phyloP scores from a whole-genome alignment of 768 basidiomycete species.

The Rhodotorula kratochvilovae region DNA sequence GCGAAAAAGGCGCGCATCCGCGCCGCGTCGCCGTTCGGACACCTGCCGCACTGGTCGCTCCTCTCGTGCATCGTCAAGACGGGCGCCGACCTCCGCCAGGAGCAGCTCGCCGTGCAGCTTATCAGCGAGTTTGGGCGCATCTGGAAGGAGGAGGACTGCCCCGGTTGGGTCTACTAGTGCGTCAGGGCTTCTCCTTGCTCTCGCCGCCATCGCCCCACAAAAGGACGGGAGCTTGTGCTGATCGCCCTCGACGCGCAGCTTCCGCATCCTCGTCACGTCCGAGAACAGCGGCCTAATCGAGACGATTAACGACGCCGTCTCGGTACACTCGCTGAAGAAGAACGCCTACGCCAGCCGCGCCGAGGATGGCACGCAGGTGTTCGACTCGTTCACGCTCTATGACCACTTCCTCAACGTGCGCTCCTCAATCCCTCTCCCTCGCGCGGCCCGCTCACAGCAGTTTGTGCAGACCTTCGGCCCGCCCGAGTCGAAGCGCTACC shows the following conservation, averaged over 20 bases:
- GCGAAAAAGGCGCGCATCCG: constrained; percentile 93
- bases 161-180: constrained; percentile 88
- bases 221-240: too few species aligned
- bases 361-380: constrained; percentile 49
- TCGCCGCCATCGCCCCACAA: too few species aligned
- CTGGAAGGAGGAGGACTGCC: constrained; percentile 88
- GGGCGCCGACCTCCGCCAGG: constrained; percentile 91
- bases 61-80: constrained; percentile 98
- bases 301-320: constrained; percentile 96
- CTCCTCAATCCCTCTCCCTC: constrained; percentile 13
- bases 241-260: constrained; percentile 54
- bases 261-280: constrained; percentile 92
- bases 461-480: constrained; percentile 74
- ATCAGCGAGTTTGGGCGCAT: constrained; percentile 87
- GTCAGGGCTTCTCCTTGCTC: constrained; percentile 31
- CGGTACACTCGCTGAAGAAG: constrained; percentile 99
- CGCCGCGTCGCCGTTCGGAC: constrained; percentile 90
- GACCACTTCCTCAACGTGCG: constrained; percentile 86
- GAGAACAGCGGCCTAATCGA: constrained; percentile 90
- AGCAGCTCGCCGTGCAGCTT: constrained; percentile 92
- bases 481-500: constrained; percentile 77
- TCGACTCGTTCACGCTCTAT: constrained; percentile 66
- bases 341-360: constrained; percentile 87
- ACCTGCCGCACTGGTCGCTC: constrained; percentile 66
- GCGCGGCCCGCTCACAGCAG: too few species aligned